Conservation (phyloP, 352 stramenopile genomes). For the Globisporangium solare region DNA sequence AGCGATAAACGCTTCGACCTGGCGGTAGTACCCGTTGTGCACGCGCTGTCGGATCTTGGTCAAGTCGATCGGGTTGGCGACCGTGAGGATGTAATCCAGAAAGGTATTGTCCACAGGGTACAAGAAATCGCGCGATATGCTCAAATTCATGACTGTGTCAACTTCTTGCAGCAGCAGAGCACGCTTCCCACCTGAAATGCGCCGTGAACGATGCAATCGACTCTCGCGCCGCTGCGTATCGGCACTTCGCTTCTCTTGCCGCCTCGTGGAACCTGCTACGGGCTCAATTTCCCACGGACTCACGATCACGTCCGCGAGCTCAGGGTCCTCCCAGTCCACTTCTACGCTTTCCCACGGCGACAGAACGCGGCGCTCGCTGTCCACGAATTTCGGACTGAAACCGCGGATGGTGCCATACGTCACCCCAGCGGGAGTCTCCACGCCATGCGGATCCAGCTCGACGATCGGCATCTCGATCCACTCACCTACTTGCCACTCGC, state of each 20-base stretch:
- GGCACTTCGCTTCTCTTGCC: conserved; percentile 34
- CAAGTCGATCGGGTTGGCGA: conserved; percentile 84
- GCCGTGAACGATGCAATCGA: conserved; percentile 43
- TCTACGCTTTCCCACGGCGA: conserved; percentile 78
- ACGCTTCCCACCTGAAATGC: conserved; percentile 43
- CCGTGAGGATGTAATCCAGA: conserved; percentile 73
- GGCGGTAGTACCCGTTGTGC: conserved; percentile 67
- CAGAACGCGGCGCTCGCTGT: conserved; percentile 12
- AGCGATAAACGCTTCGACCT: conserved; percentile 76
- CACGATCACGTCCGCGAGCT: conserved; percentile 62
- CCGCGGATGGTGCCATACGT: conserved; percentile 56
- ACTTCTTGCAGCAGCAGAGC: conserved; percentile 49
- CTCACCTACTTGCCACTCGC: conserved; percentile 62
- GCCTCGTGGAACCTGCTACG: conserved; percentile 21
- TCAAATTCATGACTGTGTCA: conserved; percentile 57
- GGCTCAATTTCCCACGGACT: conserved; percentile 81
- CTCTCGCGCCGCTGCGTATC: conserved; percentile 31
- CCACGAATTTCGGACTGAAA: conserved; percentile 29
- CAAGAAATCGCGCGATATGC: conserved; percentile 75
- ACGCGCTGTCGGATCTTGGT: conserved; percentile 73
- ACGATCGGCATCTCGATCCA: conserved; percentile 73
- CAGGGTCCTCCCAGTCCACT: conserved; percentile 65
- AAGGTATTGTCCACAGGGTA: conserved; percentile 72
- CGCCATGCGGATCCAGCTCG: conserved; percentile 52
- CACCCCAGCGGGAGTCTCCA: conserved; percentile 51